Evolutionary conservation across 331 rosid genomes (phyloP), one percentile per base, ranked within the genome.

Genomic region (Dryas integrifolia): DNA sequence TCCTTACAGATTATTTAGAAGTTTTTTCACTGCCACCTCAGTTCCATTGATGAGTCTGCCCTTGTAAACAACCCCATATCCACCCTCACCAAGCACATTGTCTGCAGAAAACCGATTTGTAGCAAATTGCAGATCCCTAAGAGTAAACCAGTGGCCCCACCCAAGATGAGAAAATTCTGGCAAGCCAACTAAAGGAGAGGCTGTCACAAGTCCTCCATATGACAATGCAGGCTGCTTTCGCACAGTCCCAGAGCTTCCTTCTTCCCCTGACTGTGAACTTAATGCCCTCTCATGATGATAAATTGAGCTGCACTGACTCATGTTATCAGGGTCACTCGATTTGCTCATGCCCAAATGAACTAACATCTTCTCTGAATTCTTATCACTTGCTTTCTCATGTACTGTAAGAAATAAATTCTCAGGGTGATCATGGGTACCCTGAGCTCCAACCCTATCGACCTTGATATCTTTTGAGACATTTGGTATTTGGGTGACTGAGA

Each of bases 61-160:
- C 82, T 68, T 73, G 77, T 94, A 91, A 77, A 94, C 98, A 83
- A 94, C 87, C 77, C 98, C 98, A 81, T 91, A 94, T 69, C 99
- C 99, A 44, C 99, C 99, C 77, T 95, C 99, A 43, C 99, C 99
- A 66, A 92, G 89, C 81, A 89, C 93, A 81, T 89, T 92, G 67
- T 83, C 97, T 0, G 87, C 77, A 5, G 90, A 61, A 58, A 95
- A 95, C 30, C 89, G 89, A 74, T 72, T 87, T 10, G 99, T 95
- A 0, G 99, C 91, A 70, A 84, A 89, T 59, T 95, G 89, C 15
- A 95, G 89, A 86, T 95, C 99, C 76, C 99, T 86, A 46, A 95
- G 96, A 0, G 96, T 95, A 74, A 89, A 95, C 97, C 99, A 95
- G 72, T 92, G 97, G 48, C 99, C 99, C 99, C 99, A 92, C 18